Base-by-base conservation (phyloP, 2,329 filamentous ascomycete genomes). In the Pseudogymnoascus sp. region DNA sequence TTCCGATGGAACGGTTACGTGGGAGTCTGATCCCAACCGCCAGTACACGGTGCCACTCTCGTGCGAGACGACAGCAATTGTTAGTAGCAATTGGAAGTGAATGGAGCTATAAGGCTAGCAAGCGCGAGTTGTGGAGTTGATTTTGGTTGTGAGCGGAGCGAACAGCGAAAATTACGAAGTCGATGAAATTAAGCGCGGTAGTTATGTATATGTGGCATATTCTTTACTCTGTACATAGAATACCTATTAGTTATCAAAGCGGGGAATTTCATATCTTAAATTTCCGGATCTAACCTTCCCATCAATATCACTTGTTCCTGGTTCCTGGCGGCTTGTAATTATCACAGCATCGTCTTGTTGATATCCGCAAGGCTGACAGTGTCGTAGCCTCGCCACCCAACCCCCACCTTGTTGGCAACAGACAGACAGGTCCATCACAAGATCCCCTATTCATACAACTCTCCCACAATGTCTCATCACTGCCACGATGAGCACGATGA, bases 11-110 rank as follows among this genome's bases (percentile, higher is more conserved):
- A 75, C 74, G 1, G 72, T 87, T 14, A 77, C 73, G 1, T 90
- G 87, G 87, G 87, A 91, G 75, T 77, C 75, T 58, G 86, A 66
- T 60, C 66, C 66, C 2, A 67, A 68, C 30, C 63, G 63, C 25
- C 60, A 52, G 14, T 67, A 66, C 35, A 68, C 67, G 12, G 66
- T 68, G 5, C 66, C 66, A 5, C 22, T 35, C 0, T 22, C 59
- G 2, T 66, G 66, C 33, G 58, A 60, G 11, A 65, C 62, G n/a
- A 62, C 64, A 8, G 64, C 60, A 16, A 64, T 36, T n/a, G 65
- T 68, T 12, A 60, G 38, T 7, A 60, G 64, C 30, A 61, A 28
- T 30, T 69, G 67, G 67, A 59, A 63, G 45, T 64, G 28, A 55
- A 16, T n/a, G 28, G n/a, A 5, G n/a, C 14, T 19, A 22, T 2